A percentile compares a stretch with the other conserved stretches of the same genome.
These are phyloP conservation scores for Fraxinus excelsior DNA, from an alignment of 257 asterid species.

Conservation along the genomic window DNA sequence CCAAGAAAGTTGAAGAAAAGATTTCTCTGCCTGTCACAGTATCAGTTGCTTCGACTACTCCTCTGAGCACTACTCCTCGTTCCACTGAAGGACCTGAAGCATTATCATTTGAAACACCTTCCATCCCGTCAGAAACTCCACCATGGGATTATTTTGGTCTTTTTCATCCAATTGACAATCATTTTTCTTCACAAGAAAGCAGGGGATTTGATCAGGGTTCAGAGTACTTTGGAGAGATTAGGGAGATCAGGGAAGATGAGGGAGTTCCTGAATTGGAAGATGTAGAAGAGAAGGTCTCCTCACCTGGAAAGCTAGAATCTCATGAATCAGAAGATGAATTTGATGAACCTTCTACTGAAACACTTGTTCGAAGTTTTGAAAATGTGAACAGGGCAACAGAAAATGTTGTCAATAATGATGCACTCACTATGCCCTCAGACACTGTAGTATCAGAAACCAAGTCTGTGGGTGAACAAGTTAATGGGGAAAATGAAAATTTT, in stretches of 20 bases:
- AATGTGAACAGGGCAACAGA: conserved; percentile 60
- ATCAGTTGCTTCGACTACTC: conserved; percentile 63
- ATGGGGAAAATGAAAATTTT: conserved; percentile 39
- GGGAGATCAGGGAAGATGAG: conserved; percentile 40
- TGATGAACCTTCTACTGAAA: conserved; percentile 76
- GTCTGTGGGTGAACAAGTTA: conserved; percentile 47
- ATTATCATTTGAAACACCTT: conserved; percentile 45
- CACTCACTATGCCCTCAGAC: conserved; percentile 34
- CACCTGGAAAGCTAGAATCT: conserved; percentile 56
- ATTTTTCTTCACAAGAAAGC: conserved; percentile 50
- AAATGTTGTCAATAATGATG: conserved; percentile 35
- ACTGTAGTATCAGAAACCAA: conserved; percentile 36
- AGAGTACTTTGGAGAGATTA: conserved; percentile 36
- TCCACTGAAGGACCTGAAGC: conserved; percentile 51
- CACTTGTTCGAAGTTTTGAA: conserved; percentile 80
- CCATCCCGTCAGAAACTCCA: conserved; percentile 46
- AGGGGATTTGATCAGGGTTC: conserved; percentile 32
- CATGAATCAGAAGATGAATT: conserved; percentile 85
- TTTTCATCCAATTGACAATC: conserved; percentile 63
- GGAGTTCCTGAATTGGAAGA: conserved; percentile 48
- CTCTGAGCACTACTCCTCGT: conserved; percentile 62
- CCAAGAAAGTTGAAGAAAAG: conserved; percentile 82
- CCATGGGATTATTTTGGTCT: conserved; percentile 98
- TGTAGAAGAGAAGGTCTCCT: conserved; percentile 49
- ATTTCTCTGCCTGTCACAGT: conserved; percentile 53